Evolutionary conservation across 1,139 yeast species (phyloP), one percentile per base, ranked within the genome.

Genomic region (Williopsis jadinii): DNA sequence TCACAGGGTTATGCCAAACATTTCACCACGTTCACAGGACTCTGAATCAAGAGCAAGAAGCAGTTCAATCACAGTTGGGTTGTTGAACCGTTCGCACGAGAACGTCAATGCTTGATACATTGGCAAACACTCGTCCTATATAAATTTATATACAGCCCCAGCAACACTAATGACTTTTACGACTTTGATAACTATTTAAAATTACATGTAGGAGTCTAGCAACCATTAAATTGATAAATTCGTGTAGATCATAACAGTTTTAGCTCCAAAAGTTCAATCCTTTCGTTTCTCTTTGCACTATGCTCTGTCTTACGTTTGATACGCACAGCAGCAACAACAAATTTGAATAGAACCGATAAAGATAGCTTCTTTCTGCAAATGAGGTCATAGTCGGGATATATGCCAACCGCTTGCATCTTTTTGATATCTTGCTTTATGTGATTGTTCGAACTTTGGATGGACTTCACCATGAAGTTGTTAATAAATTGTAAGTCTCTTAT

Each of bases 271-370:
- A 41, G 40, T 15, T 46, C 52, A 24, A 53, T 42, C 39, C 45
- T 53, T 15, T 42, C 39, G 35, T 47, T 51, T 32, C 51, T 42
- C 13, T 27, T 28, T 9, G 45, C 30, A 32, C 55, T 52, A 36
- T 45, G 41, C 27, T 45, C 53, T 9, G 54, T 43, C 37, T 48
- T 55, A 11, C 55, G 70, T 49, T 64, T 69, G 26, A 82, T 64
- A 42, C 80, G 62, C 8, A 80, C 72, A 31, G 68, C 63, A 1
- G 85, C 83, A 46, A 81, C 59, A 6, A 80, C 85, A 47, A 72
- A 67, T 44, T 67, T 64, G 6, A 82, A 78, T 34, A 72, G 60
- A 3, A 60, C 58, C 37, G 55, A 63, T 43, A 75, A 65, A 12
- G 63, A 58, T 1, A 65, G 61, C 37, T 59, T 55, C 47, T 58